phyloP scores from a whole-genome alignment of 495 filamentous ascomycete species.

The Penicillium mononematosum region DNA sequence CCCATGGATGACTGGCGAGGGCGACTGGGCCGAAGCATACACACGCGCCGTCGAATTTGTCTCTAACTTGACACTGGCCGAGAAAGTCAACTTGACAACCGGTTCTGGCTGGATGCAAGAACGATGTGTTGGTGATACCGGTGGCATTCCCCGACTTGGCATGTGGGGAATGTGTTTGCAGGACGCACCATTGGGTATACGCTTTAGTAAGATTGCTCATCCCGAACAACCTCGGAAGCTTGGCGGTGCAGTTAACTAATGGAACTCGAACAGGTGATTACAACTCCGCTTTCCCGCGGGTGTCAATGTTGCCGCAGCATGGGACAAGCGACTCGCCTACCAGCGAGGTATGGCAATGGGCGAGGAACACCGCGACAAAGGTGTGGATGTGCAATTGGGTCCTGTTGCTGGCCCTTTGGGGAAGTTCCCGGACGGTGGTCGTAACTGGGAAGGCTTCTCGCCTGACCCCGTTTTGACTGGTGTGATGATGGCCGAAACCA shows the following conservation, averaged over 20 bases:
- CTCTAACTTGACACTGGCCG: conserved; percentile 74
- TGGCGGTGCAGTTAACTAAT: conserved; percentile 13
- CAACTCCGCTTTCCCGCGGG: conserved; percentile 78
- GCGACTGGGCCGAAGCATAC: conserved; percentile 78
- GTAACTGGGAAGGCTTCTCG: conserved; percentile 77
- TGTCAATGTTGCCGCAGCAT: conserved; percentile 79
- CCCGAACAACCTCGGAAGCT: neutral
- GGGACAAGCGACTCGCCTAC: conserved; percentile 70
- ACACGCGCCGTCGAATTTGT: conserved; percentile 75
- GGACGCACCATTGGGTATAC: conserved; percentile 83
- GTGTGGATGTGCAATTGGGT: conserved; percentile 81
- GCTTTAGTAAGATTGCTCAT: conserved; percentile 52
- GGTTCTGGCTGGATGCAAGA: conserved; percentile 80
- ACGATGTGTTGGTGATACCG: conserved; percentile 74
- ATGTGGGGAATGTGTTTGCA: conserved; percentile 83
- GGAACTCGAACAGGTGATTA: conserved; percentile 56
- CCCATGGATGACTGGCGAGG: conserved; percentile 71
- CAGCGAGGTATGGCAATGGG: conserved; percentile 77
- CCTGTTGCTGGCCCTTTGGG: conserved; percentile 88
- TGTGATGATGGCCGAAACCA: conserved; percentile 66
- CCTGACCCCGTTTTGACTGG: conserved; percentile 78
- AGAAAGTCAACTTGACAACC: conserved; percentile 93
- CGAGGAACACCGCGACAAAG: conserved; percentile 75
- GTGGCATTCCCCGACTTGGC: conserved; percentile 60
- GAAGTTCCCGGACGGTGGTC: conserved; percentile 70